Conservation (phyloP, 2,329 filamentous ascomycete species). For the Tricladium varicosporioides region DNA sequence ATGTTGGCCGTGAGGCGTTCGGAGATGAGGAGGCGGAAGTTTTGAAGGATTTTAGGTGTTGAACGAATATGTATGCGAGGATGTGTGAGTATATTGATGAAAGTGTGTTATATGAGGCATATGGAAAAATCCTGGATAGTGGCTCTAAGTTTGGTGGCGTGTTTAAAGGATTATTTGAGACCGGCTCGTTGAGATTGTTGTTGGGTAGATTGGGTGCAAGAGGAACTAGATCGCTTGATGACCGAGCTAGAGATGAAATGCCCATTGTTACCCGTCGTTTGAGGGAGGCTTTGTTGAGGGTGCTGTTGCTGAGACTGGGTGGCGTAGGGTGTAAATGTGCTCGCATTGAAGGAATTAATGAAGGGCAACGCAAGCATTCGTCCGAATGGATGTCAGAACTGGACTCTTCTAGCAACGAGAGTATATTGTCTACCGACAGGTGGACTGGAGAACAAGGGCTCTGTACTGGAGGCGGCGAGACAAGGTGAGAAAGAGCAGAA, state of each 20-base stretch:
- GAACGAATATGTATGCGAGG: slow-evolving; percentile 25
- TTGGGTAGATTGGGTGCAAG: background rate
- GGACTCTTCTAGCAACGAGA: background rate
- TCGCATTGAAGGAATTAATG: background rate
- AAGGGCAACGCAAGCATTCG: background rate
- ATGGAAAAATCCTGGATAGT: slow-evolving; percentile 27
- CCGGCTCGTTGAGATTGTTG: background rate
- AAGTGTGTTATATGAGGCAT: slow-evolving; percentile 17
- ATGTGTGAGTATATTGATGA: slow-evolving; percentile 30
- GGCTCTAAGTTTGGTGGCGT: slow-evolving; percentile 19
- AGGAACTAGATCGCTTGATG: background rate
- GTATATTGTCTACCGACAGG: background rate
- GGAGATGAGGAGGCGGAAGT: slow-evolving; percentile 5
- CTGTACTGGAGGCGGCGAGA: background rate
- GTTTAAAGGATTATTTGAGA: background rate
- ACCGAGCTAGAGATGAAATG: background rate
- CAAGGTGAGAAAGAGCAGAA: background rate
- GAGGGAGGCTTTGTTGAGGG: background rate
- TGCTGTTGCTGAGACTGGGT: background rate
- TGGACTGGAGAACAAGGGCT: background rate
- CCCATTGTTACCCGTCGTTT: background rate
- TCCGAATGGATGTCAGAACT: background rate
- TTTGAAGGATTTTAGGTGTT: background rate
- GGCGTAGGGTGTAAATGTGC: background rate
- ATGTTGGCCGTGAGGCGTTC: background rate